Base-by-base conservation (phyloP, 1,284 basidiomycete genomes). In the Caloboletus firmus region DNA sequence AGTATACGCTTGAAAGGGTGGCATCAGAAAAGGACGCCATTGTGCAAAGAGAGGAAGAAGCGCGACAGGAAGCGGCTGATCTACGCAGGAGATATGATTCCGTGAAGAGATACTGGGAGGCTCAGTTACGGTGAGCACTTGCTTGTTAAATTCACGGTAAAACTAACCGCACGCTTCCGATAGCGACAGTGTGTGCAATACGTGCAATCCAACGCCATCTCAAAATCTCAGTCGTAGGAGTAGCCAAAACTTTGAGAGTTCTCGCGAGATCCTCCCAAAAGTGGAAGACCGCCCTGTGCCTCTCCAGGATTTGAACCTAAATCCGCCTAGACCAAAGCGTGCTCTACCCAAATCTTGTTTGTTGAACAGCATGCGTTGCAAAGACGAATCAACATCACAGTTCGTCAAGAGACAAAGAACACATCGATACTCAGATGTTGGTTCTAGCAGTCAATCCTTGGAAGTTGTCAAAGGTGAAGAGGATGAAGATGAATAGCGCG, bases 11-110 rank as follows among this genome's bases (percentile, higher is more conserved):
- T 15, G 50, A 58, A 5, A 67, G 56, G 0, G 72, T 75, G 50
- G 64, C 62, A 4, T 59, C 69, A 48, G 72, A 71, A 26, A 78
- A 78, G 58, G 63, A 60, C 24, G 53, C 63, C n/a, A 68, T 71
- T 45, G 56, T 69, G 18, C 57, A 59, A 32, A 65, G 67, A 49
- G 67, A 62, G 18, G 60, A 64, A 52, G 59, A 59, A 5, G 62
- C 73, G 34, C 64, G 61, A 45, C 54, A 59, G 32, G 67, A 74
- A 30, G 43, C 59, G 17, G 57, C 57, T 10, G 59, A 64, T n/a
- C 58, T 76, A 37, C 66, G 67, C 53, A 57, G 49, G 52, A 75
- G 74, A 44, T 70, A 69, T 22, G 55, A 66, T 6, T 22, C 17
- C 12, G 41, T 69, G 45, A 63, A 65, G 39, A 64, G 28, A 58